Evolutionary conservation across 805 yeast genomes (phyloP), one percentile per base, ranked within the genome.

Genomic region (Millerozyma miso): DNA sequence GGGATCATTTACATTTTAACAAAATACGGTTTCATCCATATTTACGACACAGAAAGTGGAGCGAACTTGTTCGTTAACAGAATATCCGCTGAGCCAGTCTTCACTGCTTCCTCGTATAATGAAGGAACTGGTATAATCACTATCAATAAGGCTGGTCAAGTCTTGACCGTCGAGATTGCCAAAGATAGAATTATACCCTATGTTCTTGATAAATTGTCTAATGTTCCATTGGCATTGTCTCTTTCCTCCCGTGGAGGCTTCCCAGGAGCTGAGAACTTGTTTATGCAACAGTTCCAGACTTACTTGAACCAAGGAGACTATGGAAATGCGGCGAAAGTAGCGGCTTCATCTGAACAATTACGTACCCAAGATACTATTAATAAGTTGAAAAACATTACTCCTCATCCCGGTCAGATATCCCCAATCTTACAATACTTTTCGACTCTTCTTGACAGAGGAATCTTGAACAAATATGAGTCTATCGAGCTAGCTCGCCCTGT

Each of bases 401-500:
- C 96, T 5, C 84, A 88, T 48, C 96, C 96, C 35, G 98, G 99
- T 34, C 88, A 88, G 57, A 86, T 90, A 35, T 88, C 97, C 38
- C 99, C 99, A 42, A 84, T 93, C 53, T 73, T 93, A 60, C 91
- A 90, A 62, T 93, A 93, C 65, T 88, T 93, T 62, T 85, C 93
- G 29, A 88, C 90, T 45, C 73, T 93, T 53, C 78, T 93, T 51
- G 99, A 93, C 65, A 85, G 86, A 67, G 98, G 97, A 23, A 77
- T 95, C 34, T 77, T 93, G 58, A 93, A 93, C 76, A 83, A 88
- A 67, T 83, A 81, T 60, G 99, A 93, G 75, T 85, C 96, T 26
- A 77, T 93, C 49, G 99, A 93, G 68, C 81, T 93, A 54, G 97
- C 96, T 17, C 84, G 83, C 61, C 98, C 99, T 7, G 95, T 93